These are phyloP conservation scores for Lichtheimia hyalospora DNA, from an alignment of 371 early-diverging fungal genomes.

Conservation along the genomic window DNA sequence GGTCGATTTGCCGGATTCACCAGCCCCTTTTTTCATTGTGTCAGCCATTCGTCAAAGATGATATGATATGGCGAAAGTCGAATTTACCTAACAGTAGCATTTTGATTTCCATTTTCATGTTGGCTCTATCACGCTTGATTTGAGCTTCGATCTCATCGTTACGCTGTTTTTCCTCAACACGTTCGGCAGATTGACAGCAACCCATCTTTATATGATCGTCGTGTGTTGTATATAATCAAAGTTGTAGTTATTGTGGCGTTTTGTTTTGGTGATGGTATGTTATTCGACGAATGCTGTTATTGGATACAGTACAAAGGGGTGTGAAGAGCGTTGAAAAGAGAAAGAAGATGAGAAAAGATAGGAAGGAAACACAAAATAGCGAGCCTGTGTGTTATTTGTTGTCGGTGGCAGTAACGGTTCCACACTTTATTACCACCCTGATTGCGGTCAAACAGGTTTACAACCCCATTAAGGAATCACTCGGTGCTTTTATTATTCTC, in stretches of 20 bases:
- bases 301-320: too few species aligned
- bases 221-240: not conserved
- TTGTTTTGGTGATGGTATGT: not conserved
- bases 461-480: too few species aligned
- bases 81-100: constrained; percentile 88
- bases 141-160: constrained; percentile 91
- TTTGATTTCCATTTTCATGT: constrained; percentile 88
- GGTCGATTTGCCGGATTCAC: constrained; percentile 96
- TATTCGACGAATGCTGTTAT: not conserved
- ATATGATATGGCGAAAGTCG: not conserved
- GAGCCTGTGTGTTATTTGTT: not conserved
- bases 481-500: too few species aligned
- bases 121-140: constrained; percentile 77
- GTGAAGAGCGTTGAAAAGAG: not conserved
- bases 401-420: not conserved
- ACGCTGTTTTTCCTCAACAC: constrained; percentile 75
- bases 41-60: not conserved
- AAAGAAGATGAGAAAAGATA: constrained; percentile 5
- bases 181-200: constrained; percentile 84
- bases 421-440: constrained; percentile 4
- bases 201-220: constrained; percentile 69
- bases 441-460: not conserved
- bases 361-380: not conserved
- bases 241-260: not conserved
- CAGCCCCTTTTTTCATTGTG: constrained; percentile 69